Evolutionary conservation across 352 stramenopile genomes (phyloP).

Genomic region (Phytophthora uliginosa): DNA sequence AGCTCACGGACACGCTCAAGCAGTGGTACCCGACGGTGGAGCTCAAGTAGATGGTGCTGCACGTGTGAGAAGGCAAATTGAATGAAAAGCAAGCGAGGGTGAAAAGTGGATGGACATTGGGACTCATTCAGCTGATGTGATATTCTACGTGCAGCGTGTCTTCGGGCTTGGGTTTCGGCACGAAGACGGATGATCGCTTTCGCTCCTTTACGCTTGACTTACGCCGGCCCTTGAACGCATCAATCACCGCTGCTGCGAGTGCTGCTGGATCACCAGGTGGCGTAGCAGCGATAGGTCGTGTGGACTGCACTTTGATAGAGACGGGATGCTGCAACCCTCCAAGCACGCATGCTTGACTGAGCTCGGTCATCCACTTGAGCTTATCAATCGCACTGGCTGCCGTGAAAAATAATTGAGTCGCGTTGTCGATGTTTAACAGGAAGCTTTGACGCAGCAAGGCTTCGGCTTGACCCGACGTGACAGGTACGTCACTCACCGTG

Average conservation of each 20-base stretch:
- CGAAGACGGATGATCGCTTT: slow-evolving; percentile 26
- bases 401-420: slow-evolving; percentile 45
- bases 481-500: slow-evolving; percentile 26
- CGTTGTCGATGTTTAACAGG: slow-evolving; percentile 30
- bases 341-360: slow-evolving; percentile 34
- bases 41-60: slow-evolving; percentile 46
- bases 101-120: neutral
- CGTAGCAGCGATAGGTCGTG: slow-evolving; percentile 8
- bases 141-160: slow-evolving; percentile 61
- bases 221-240: slow-evolving; percentile 25
- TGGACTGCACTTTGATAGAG: slow-evolving; percentile 25
- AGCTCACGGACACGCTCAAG: slow-evolving; percentile 77
- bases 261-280: slow-evolving; percentile 6
- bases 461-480: slow-evolving; percentile 24
- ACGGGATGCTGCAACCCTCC: slow-evolving; percentile 19
- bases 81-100: neutral
- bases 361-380: slow-evolving; percentile 55
- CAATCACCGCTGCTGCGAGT: slow-evolving; percentile 26
- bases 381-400: slow-evolving; percentile 54
- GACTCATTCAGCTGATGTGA: slow-evolving; percentile 6
- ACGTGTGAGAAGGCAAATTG: neutral
- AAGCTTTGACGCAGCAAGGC: slow-evolving; percentile 51
- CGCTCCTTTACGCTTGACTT: slow-evolving; percentile 13
- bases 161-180: slow-evolving; percentile 15
- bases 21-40: slow-evolving; percentile 81